Base-by-base conservation (phyloP, 108 stramenopile genomes). In the Nitzschia palea region DNA sequence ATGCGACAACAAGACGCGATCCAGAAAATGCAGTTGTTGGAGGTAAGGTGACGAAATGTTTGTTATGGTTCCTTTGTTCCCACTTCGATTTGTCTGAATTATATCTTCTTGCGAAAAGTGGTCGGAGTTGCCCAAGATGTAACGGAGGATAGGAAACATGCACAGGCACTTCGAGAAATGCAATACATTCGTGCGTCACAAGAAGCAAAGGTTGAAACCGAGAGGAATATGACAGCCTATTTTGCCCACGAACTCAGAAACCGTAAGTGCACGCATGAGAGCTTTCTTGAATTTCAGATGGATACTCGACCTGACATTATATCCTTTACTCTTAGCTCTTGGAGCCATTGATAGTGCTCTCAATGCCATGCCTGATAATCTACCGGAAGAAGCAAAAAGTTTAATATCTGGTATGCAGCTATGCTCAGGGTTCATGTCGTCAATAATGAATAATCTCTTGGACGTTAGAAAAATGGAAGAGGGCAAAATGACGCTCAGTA, bases 401-500 rank as follows among this genome's bases (percentile, higher is more conserved):
- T 66, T 87, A 2, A 65, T 84, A 17, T 54, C 76, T 3, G 80
- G 77, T 0, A 87, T 87, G 86, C 77, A 84, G 31, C 65, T 85
- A 3, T 88, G 87, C 56, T 67, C 79, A 28, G 65, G 74, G 14
- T 85, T 85, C 67, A 88, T 88, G 87, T 77, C 83, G 10, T 79
- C 78, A 0, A 84, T 89, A 27, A 85, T 89, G 82, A 89, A 89
- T 58, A 89, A 89, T 55, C 68, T 89, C 4, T 50, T 89, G 35
- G 88, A 89, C 56, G 80, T 86, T 0, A 35, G 88, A 48, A 85
- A 86, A 37, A 84, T 86, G 78, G 88, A 89, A 70, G 88, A 86
- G 52, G 85, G 84, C 8, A 81, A 82, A 62, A 89, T 89, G 84
- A 75, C 45, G 4, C 67, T 88, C 5, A 42, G 31, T 36, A 36